Evolutionary conservation across 2,329 filamentous ascomycete species (phyloP), one percentile per base, ranked within the genome.

Genomic region (Colletotrichum eremochloae): DNA sequence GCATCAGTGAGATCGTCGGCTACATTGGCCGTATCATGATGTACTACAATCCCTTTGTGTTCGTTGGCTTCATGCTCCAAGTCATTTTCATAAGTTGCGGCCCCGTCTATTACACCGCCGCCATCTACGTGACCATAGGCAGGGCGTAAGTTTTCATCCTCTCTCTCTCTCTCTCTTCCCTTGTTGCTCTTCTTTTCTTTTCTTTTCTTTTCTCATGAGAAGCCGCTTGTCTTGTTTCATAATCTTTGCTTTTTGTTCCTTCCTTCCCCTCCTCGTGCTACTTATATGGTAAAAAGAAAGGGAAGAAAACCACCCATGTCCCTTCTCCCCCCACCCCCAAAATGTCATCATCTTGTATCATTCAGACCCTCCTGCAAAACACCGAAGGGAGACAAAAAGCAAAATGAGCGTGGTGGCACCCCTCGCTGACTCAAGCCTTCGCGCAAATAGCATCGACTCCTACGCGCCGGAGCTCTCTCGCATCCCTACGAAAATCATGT

Each of bases 41-140:
- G 71, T 85, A 86, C 74, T 73, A 85, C 56, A 88, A 92, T 75
- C 89, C 90, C 0, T 93, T 90, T 77, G 83, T 78, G 60, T 87
- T 91, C 77, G 77, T 78, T 15, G 89, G 86, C 9, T 93, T 93
- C 78, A 85, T 92, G 78, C 85, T 92, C n/a, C 89, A 93, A 77
- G 91, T 92, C 74, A 86, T 79, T 72, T 91, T 88, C 79, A 83
- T 93, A 63, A 91, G 89, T 5, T 79, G 80, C 73, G 83, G 81
- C 12, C 83, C 83, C 64, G 82, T 84, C 72, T 84, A 82, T 75
- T 84, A 89, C 86, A 75, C 88, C 38, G 91, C 91, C 0, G 89
- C 89, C 71, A 90, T 93, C 77, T 93, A 93, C 78, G 86, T 93
- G 66, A 91, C 89, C 40, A 84, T 92, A 40, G 81, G 80, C 74